Evolutionary conservation across 345 rosid species (phyloP).

Genomic region (Odontarrhena argentea): DNA sequence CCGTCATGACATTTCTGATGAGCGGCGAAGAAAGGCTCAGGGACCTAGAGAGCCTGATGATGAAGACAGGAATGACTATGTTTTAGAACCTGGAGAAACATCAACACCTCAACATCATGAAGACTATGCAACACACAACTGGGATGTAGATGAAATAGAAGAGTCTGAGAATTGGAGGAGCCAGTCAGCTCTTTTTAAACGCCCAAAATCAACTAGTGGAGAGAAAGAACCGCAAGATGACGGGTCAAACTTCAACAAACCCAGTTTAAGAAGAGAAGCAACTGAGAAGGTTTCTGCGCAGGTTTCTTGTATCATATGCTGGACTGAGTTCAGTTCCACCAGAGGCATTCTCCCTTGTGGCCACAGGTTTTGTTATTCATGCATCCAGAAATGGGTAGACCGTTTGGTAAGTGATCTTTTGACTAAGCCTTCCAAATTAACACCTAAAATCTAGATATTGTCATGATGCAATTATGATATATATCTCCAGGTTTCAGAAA

Average conservation of each 20-base stretch:
- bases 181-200: slow-evolving; percentile 36
- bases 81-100: slow-evolving; percentile 47
- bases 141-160: slow-evolving; percentile 46
- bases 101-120: slow-evolving; percentile 34
- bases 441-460: slow-evolving; percentile 27
- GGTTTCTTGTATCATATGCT: slow-evolving; percentile 88
- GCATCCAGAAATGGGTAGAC: slow-evolving; percentile 85
- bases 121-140: slow-evolving; percentile 32
- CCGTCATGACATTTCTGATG: not conserved
- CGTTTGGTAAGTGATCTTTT: slow-evolving; percentile 55
- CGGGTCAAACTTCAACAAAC: slow-evolving; percentile 32
- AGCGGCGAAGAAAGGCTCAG: slow-evolving; percentile 32
- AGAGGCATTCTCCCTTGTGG: slow-evolving; percentile 93
- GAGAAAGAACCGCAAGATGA: slow-evolving; percentile 30
- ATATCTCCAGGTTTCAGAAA: slow-evolving; percentile 53
- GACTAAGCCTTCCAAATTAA: not conserved
- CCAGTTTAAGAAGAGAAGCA: slow-evolving; percentile 32
- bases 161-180: slow-evolving; percentile 43
- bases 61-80: slow-evolving; percentile 23
- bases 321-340: slow-evolving; percentile 83
- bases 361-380: slow-evolving; percentile 91
- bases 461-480: slow-evolving; percentile 6
- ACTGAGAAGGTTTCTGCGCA: slow-evolving; percentile 47
- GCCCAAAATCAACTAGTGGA: slow-evolving; percentile 23
- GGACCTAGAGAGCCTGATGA: slow-evolving; percentile 28